Percentiles rank a stretch among this genome's conserved stretches.
Conservation (phyloP, 306 rosid genomes). For the Sechiopsis laciniata region DNA sequence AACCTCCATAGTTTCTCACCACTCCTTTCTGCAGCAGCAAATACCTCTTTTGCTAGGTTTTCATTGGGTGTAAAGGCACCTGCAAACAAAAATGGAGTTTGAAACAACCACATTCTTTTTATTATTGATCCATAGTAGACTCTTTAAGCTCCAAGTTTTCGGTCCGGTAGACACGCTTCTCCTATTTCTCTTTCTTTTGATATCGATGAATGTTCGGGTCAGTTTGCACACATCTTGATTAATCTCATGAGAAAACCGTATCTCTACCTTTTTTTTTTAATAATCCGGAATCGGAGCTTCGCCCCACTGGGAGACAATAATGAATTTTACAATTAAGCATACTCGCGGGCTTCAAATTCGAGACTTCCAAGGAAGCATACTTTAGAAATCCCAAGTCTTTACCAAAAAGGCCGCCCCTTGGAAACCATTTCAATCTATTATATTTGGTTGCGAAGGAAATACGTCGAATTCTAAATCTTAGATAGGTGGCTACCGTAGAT, state of each 20-base stretch:
- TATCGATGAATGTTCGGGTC: no score
- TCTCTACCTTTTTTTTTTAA: no score
- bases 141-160: neutral
- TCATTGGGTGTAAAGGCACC: constrained; percentile 93
- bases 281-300: no score
- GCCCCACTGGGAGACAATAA: no score
- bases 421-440: no score
- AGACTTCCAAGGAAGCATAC: no score
- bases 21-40: constrained; percentile 67
- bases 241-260: neutral
- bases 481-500: neutral
- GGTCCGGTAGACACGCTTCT: neutral
- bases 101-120: constrained; percentile 10
- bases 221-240: neutral
- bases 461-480: neutral
- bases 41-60: constrained; percentile 78
- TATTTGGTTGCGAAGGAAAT: neutral
- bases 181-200: neutral
- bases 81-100: constrained; percentile 24
- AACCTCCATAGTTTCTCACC: constrained; percentile 94
- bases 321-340: no score
- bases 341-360: no score
- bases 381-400: no score
- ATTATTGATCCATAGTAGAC: neutral
- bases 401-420: no score